These are phyloP conservation scores for Acanthamoeba lenticulata DNA, from an alignment of 208 protist genomes.

Conservation along the genomic window DNA sequence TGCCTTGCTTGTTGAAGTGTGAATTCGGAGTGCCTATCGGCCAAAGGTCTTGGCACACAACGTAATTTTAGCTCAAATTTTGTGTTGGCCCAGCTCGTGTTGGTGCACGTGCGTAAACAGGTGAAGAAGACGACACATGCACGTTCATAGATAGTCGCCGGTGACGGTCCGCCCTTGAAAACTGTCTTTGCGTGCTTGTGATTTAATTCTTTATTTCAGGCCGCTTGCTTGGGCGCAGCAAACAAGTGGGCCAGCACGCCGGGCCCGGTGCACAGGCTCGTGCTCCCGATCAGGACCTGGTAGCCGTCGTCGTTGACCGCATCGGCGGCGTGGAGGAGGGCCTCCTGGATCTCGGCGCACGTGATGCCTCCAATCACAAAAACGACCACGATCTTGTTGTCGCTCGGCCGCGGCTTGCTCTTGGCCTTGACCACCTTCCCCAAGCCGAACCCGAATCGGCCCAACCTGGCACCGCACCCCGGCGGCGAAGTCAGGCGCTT, in stretches of 20 bases:
- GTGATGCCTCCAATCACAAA: conserved; percentile 51
- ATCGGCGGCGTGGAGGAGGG: background rate
- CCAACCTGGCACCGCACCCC: background rate
- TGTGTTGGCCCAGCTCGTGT: too few species aligned
- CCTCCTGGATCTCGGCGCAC: conserved; percentile 1
- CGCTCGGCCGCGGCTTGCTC: conserved; percentile 7
- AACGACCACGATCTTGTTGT: background rate
- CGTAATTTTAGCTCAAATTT: too few species aligned
- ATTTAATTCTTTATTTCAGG: background rate
- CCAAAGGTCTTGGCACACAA: too few species aligned
- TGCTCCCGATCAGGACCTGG: background rate
- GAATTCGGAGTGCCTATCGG: too few species aligned
- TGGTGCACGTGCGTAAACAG: too few species aligned
- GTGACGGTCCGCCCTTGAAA: too few species aligned
- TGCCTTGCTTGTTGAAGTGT: too few species aligned
- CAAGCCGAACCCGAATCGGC: background rate
- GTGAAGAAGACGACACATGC: too few species aligned
- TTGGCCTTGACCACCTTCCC: background rate
- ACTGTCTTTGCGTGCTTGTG: too few species aligned
- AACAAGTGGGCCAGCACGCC: background rate
- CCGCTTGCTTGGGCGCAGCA: background rate
- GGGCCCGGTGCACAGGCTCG: background rate
- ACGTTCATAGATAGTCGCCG: too few species aligned
- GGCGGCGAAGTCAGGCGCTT: background rate
- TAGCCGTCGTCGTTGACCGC: background rate